Evolutionary conservation across 768 basidiomycete genomes (phyloP).

Genomic region (Trametes cingulata): DNA sequence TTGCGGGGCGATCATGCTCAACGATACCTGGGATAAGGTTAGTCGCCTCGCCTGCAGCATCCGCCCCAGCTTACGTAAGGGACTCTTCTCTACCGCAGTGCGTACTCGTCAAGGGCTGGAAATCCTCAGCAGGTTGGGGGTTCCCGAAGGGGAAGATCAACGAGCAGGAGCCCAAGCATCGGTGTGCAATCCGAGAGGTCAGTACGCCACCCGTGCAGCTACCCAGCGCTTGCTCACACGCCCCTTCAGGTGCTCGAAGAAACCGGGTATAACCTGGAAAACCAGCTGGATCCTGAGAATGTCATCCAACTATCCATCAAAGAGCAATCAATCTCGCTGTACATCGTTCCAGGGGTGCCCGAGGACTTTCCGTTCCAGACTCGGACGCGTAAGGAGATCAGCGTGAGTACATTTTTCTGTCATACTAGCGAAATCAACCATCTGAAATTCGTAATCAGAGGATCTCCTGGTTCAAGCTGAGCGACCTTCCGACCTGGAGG

Average conservation of each 20-base stretch:
- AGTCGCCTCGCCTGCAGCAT: slow-evolving; percentile 15
- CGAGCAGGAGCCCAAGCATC: slow-evolving; percentile 78
- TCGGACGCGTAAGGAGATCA: slow-evolving; percentile 96
- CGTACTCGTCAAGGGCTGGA: slow-evolving; percentile 98
- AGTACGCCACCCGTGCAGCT: slow-evolving; percentile 24
- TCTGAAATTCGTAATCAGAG: slow-evolving; percentile 51
- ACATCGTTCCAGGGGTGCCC: slow-evolving; percentile 83
- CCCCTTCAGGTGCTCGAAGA: slow-evolving; percentile 86
- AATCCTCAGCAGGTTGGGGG: slow-evolving; percentile 95
- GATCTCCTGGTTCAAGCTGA: slow-evolving; percentile 93
- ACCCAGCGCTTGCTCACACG: slow-evolving; percentile 11
- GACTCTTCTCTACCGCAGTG: slow-evolving; percentile 52
- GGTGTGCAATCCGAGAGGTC: slow-evolving; percentile 93
- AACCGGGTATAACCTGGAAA: slow-evolving; percentile 88
- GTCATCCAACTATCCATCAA: slow-evolving; percentile 85
- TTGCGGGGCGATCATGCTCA: slow-evolving; percentile 96
- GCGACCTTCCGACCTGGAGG: slow-evolving; percentile 93
- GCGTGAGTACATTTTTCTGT: slow-evolving; percentile 52
- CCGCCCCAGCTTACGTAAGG: slow-evolving; percentile 17
- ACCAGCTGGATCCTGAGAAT: slow-evolving; percentile 62
- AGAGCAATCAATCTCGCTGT: slow-evolving; percentile 90
- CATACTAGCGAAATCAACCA: slow-evolving; percentile 15
- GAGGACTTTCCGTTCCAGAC: slow-evolving; percentile 91
- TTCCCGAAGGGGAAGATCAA: slow-evolving; percentile 99
- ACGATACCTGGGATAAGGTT: slow-evolving; percentile 92